phyloP scores from a whole-genome alignment of 2,329 filamentous ascomycete genomes.

The Beauveria brongniartii region DNA sequence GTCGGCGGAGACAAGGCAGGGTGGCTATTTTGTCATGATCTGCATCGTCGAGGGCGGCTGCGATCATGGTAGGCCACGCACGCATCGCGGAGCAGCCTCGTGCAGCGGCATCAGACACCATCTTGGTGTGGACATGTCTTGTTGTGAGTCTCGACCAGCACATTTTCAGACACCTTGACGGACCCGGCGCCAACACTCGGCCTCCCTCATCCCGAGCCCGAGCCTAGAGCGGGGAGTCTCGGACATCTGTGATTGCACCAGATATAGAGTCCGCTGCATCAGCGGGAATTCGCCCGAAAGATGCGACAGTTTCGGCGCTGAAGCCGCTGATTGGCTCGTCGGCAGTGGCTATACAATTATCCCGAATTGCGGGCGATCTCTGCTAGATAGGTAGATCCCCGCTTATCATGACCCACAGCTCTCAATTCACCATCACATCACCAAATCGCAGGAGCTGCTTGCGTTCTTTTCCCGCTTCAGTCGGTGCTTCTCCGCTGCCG shows the following conservation, averaged over 20 bases:
- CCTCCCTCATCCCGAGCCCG: not conserved
- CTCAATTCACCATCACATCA: not conserved
- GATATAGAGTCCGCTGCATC: not conserved
- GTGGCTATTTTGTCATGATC: not conserved
- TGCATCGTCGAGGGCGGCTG: too few relatives aligned
- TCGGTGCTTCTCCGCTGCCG: not conserved
- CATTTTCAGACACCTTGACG: not conserved
- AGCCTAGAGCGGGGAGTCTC: not conserved
- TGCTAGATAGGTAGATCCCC: not conserved
- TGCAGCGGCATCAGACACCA: not conserved
- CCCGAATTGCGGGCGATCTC: not conserved
- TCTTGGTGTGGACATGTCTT: not conserved
- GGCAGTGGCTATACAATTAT: not conserved
- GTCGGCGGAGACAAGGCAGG: too few relatives aligned
- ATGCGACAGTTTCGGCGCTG: not conserved
- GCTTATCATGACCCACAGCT: too few relatives aligned
- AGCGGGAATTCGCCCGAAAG: constrained; percentile 9
- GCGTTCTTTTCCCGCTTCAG: not conserved
- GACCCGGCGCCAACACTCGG: not conserved
- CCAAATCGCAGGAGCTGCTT: not conserved
- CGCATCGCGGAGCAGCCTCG: not conserved
- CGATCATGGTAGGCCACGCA: not conserved
- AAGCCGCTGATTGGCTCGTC: not conserved
- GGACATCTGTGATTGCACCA: not conserved
- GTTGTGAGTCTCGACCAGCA: not conserved